Evolutionary conservation across 2,329 filamentous ascomycete species (phyloP).

Genomic region (Exophiala viscosa): DNA sequence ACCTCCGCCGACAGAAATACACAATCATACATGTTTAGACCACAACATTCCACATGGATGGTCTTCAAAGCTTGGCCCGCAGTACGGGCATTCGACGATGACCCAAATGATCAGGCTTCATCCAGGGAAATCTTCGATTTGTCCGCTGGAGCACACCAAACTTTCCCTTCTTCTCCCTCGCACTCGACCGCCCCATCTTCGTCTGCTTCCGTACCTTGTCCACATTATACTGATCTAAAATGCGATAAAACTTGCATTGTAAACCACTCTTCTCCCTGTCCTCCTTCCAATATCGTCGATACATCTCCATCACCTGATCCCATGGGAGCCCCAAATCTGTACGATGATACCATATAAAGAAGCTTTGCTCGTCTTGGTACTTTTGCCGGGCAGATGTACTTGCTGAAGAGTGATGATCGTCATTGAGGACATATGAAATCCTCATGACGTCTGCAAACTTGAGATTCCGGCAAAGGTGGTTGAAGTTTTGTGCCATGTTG

Average conservation of each 20-base stretch:
- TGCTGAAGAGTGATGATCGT: background rate
- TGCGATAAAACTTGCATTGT: constrained; percentile 51
- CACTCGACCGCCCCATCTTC: constrained; percentile 8
- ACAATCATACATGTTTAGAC: background rate
- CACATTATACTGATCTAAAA: constrained; percentile 44
- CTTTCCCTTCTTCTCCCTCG: constrained; percentile 29
- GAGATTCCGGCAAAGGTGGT: too few species aligned
- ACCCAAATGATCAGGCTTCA: constrained; percentile 5
- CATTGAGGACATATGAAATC: constrained; percentile 6
- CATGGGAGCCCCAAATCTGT: constrained; percentile 46
- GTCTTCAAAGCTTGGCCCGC: background rate
- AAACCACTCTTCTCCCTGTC: constrained; percentile 44
- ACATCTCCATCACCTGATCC: constrained; percentile 44
- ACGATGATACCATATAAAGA: constrained; percentile 50
- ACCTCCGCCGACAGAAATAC: background rate
- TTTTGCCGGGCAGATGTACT: constrained; percentile 28
- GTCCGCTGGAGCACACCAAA: constrained; percentile 42
- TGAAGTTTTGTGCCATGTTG: too few species aligned
- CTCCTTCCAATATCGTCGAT: constrained; percentile 41
- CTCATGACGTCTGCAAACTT: background rate
- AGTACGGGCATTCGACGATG: background rate
- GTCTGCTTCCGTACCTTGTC: constrained; percentile 44
- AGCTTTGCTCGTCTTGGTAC: constrained; percentile 47
- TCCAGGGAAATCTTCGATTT: constrained; percentile 33
- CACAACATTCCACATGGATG: background rate